Base-by-base conservation (phyloP, 345 rosid genomes). In the Populus nigra region DNA sequence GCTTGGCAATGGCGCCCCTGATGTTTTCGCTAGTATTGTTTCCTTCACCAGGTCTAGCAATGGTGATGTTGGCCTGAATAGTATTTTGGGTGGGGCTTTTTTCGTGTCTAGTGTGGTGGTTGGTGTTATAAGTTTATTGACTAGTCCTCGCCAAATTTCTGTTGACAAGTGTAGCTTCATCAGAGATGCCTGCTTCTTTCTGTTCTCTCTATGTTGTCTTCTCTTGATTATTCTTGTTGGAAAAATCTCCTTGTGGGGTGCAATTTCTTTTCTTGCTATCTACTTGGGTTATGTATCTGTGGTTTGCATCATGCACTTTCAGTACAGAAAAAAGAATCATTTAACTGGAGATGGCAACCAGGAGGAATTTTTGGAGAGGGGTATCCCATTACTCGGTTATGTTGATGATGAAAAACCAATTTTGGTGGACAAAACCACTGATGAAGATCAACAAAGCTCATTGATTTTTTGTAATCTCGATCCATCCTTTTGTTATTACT, bases 1-100 rank as follows among this genome's bases (percentile, higher is more conserved):
- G 1, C 93, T 94, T 1, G 97, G 98, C 0, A 94, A 94, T 67
- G 97, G 98, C 4, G 96, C 98, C 45, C 91, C 98, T 38, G 98
- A 92, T 84, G 90, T 94, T 76, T 92, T 94, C 69, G 86, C 99
- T 1, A 92, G 97, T 80, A 83, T 95, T 35, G 91, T 90, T 71
- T 91, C 99, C 65, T 93, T 95, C 85, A 90, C 90, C 13, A 83
- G 89, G 49, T 86, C 93, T 1, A 75, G 86, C 3, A 84, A 87
- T 17, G 98, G 94, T 8, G 91, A 79, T 68, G 91, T 96, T 53
- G 99, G 98, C 22, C 86, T 96, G 6, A 96, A 96, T 65, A 88
- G 91, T 23, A 82, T 96, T 38, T 78, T 96, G 13, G 99, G 99
- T 1, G 98, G 96, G 1, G 92, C 96, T 38, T 91, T 92, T 69